phyloP scores from a whole-genome alignment of 2,329 filamentous ascomycete genomes.

The Chaetothyriales sp. region DNA sequence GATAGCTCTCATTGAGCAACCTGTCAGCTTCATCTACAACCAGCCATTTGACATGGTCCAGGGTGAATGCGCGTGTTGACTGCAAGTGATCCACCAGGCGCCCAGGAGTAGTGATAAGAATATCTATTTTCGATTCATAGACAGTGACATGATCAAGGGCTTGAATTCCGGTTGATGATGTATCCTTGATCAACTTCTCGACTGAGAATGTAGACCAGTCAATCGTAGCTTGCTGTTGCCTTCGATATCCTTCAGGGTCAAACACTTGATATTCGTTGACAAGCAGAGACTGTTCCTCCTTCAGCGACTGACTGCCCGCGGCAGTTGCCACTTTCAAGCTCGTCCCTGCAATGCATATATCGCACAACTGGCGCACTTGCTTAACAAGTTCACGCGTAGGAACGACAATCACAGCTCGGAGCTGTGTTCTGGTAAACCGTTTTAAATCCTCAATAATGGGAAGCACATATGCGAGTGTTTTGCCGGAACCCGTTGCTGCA shows the following conservation, averaged over 20 bases:
- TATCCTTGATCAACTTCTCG: constrained; percentile 29
- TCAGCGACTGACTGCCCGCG: constrained; percentile 63
- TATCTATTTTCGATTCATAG: constrained; percentile 60
- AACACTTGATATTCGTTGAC: constrained; percentile 53
- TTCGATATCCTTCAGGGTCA: constrained; percentile 45
- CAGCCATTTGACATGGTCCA: constrained; percentile 66
- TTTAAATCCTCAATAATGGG: constrained; percentile 69
- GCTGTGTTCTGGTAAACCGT: constrained; percentile 44
- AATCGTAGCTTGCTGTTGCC: constrained; percentile 24
- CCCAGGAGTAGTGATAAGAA: constrained; percentile 88
- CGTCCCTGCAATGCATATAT: constrained; percentile 56
- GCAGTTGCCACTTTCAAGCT: constrained; percentile 66
- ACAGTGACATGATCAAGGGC: constrained; percentile 44
- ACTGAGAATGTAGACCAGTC: constrained; percentile 34
- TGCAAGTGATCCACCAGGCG: constrained; percentile 87
- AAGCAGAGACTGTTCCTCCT: constrained; percentile 46
- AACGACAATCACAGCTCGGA: constrained; percentile 71
- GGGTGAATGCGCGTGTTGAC: constrained; percentile 69
- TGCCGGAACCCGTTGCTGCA: constrained; percentile 87
- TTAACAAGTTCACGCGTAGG: constrained; percentile 81
- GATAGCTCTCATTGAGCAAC: constrained; percentile 76
- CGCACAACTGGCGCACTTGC: constrained; percentile 66
- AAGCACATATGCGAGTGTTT: constrained; percentile 80
- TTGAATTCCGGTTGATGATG: constrained; percentile 15
- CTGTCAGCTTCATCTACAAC: constrained; percentile 94